Percentiles rank a stretch among this genome's conserved stretches.
Evolutionary conservation across 2,329 filamentous ascomycete genomes (phyloP).

Genomic region (Leptographium radiaticola): DNA sequence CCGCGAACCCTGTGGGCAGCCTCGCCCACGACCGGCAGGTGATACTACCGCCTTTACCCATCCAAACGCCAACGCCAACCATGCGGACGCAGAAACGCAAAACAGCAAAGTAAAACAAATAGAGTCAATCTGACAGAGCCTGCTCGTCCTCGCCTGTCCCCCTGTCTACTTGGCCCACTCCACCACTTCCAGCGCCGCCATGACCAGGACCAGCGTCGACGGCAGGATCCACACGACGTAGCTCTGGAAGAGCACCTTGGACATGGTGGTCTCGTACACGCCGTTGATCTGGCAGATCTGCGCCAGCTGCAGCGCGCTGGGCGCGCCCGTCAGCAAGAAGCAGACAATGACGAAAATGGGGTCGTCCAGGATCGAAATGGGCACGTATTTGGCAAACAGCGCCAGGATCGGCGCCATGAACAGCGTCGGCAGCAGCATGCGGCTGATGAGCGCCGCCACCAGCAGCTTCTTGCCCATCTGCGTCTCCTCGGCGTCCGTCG

Average conservation of each 20-base stretch:
- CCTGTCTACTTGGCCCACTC: slow-evolving; percentile 55
- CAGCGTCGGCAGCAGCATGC: slow-evolving; percentile 84
- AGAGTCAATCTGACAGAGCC: neutral
- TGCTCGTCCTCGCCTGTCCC: no score
- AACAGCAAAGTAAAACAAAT: no score
- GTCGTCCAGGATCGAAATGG: slow-evolving; percentile 88
- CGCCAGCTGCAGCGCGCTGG: slow-evolving; percentile 83
- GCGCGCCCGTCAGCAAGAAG: slow-evolving; percentile 88
- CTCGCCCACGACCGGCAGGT: no score
- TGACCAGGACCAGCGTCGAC: slow-evolving; percentile 78
- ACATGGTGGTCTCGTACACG: slow-evolving; percentile 92
- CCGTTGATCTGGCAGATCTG: slow-evolving; percentile 98
- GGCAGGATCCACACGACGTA: slow-evolving; percentile 95
- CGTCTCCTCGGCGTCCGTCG: slow-evolving; percentile 57
- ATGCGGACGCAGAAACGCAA: no score
- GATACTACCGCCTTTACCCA: no score
- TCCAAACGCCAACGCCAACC: no score
- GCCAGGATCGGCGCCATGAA: slow-evolving; percentile 89
- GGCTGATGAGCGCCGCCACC: slow-evolving; percentile 69
- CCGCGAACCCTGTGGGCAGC: no score
- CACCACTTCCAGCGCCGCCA: slow-evolving; percentile 83
- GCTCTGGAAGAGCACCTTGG: slow-evolving; percentile 84
- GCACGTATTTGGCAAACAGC: slow-evolving; percentile 76
- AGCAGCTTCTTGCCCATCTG: slow-evolving; percentile 62
- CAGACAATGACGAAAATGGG: slow-evolving; percentile 97